Base-by-base conservation (phyloP, 768 basidiomycete species). In the Russula foetens region DNA sequence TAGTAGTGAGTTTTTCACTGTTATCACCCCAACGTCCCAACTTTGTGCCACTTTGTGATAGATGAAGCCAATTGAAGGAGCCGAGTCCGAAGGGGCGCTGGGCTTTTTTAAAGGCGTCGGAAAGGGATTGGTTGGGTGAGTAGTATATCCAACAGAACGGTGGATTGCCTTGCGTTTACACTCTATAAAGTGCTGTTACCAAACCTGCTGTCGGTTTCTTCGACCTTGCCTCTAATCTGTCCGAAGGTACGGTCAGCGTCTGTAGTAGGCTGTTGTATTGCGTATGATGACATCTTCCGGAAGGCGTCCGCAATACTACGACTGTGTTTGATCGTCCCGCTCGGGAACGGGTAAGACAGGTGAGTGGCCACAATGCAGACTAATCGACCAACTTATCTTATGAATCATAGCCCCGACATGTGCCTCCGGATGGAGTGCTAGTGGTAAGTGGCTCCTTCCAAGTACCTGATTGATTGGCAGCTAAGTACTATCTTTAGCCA, bases 81-180 rank as follows among this genome's bases (percentile, higher is more conserved):
- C 97, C 0, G 96, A 98, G 69, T 79, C 84, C 9, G 95, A 88
- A 70, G 97, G 97, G 14, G 95, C 96, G 0, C 75, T 91, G 28
- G 97, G 97, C 3, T 99, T 99, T 75, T 93, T 98, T 80, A 98
- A 97, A 73, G 97, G 97, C 12, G 84, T 99, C 31, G 97, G 97
- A 26, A 96, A 94, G 72, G 94, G 97, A 21, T 77, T 98, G 50
- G 92, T 97, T 56, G 97, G 97, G 92, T 95, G 71, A 51, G 77
- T 65, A 24, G 43, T 24, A 38, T 45, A 46, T 7, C 17, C 41
- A 14, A 19, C 26, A 23, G 14, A 17, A 11, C 44, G 29, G 38
- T 15, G 9, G 57, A 52, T 31, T 51, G 3, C 26, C 17, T 45
- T 45, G 17, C 38, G 24, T 48, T 59, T 8, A 65, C 31, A 26